These are phyloP conservation scores for Osmozyma mogii DNA, from an alignment of 805 yeast genomes.

Conservation along the genomic window DNA sequence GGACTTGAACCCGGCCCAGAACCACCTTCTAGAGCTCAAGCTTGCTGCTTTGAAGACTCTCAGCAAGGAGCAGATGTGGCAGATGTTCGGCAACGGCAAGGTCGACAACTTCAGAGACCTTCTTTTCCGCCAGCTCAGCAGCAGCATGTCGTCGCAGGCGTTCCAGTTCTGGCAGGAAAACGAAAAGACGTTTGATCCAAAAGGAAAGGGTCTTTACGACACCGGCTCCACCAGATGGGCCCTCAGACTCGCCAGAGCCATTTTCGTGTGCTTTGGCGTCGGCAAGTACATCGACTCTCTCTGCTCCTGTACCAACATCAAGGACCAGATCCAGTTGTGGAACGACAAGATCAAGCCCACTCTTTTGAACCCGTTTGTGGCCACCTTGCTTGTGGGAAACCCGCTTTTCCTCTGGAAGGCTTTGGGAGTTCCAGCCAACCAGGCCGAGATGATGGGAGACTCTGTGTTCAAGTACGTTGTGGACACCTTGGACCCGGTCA, in stretches of 20 bases:
- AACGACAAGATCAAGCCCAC: constrained; percentile 54
- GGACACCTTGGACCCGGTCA: constrained; percentile 73
- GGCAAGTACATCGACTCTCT: constrained; percentile 43
- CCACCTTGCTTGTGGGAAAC: constrained; percentile 64
- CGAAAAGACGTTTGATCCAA: constrained; percentile 42
- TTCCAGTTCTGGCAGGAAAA: constrained; percentile 72
- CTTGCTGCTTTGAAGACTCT: constrained; percentile 57
- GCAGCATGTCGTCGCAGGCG: constrained; percentile 71
- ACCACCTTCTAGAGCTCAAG: constrained; percentile 72
- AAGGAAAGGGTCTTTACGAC: constrained; percentile 62
- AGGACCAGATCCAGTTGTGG: constrained; percentile 64
- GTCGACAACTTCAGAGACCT: constrained; percentile 30
- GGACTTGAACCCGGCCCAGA: constrained; percentile 77
- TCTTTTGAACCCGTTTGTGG: constrained; percentile 61
- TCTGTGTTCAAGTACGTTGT: constrained; percentile 64
- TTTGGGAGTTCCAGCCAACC: constrained; percentile 81
- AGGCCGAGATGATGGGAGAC: constrained; percentile 71
- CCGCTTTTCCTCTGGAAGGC: constrained; percentile 87
- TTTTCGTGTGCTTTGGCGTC: constrained; percentile 52
- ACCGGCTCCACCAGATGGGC: constrained; percentile 90
- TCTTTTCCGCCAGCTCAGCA: constrained; percentile 48
- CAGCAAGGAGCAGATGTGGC: constrained; percentile 57
- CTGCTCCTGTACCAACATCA: constrained; percentile 48
- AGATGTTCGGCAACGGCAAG: constrained; percentile 68
- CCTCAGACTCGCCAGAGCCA: constrained; percentile 52